These are phyloP conservation scores for Xylaria sp. DNA, from an alignment of 2,329 filamentous ascomycete genomes.

Conservation along the genomic window DNA sequence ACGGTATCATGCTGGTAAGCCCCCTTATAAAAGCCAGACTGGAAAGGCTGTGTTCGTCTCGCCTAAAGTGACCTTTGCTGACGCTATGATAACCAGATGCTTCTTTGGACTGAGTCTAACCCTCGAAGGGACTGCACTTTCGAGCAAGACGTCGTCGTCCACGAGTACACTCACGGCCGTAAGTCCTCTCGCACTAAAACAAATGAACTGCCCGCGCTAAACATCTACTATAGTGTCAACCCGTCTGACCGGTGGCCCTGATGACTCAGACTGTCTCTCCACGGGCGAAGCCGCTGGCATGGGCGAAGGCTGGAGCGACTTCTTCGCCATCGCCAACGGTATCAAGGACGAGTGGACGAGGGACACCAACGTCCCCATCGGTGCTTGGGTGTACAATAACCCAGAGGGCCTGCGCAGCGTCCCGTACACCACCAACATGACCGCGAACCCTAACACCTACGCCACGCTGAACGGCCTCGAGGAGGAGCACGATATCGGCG, in stretches of 20 bases:
- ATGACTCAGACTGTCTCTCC: conserved; percentile 61
- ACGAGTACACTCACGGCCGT: conserved; percentile 67
- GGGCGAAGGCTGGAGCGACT: conserved; percentile 64
- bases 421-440: conserved; percentile 59
- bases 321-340: conserved; percentile 60
- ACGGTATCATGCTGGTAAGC: conserved; percentile 60
- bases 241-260: conserved; percentile 68
- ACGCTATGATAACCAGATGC: conserved; percentile 56
- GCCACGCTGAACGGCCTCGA: conserved; percentile 52
- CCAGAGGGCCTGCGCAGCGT: conserved; percentile 56
- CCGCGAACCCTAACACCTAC: conserved; percentile 60
- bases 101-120: conserved; percentile 61
- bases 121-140: conserved; percentile 66
- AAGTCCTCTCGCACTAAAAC: conserved; percentile 35
- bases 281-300: conserved; percentile 58
- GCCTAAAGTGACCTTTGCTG: not conserved
- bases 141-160: conserved; percentile 70
- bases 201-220: not conserved
- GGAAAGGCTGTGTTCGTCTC: not conserved
- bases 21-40: not conserved
- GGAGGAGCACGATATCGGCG: conserved; percentile 57
- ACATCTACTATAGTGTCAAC: conserved; percentile 56
- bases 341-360: conserved; percentile 58
- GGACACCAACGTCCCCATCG: conserved; percentile 57
- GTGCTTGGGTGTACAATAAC: conserved; percentile 57